phyloP scores from a whole-genome alignment of 306 rosid genomes.

The Erythrophleum fordii region DNA sequence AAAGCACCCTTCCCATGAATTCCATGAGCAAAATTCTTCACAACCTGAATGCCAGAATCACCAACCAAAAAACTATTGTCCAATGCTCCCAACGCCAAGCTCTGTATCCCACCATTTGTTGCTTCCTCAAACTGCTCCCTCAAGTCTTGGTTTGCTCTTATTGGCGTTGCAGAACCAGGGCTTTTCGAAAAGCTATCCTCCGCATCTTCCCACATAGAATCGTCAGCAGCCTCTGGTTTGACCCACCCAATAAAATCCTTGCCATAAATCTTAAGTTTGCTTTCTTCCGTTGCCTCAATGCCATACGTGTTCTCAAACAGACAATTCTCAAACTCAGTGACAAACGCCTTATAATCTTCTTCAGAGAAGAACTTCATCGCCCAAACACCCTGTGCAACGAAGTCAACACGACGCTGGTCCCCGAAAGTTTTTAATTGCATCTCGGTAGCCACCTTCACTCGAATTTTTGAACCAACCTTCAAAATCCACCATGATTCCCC shows the following conservation, averaged over 20 bases:
- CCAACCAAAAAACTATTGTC: slow-evolving; percentile 95
- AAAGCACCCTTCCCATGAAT: slow-evolving; percentile 93
- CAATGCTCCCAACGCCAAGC: slow-evolving; percentile 92
- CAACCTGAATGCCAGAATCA: slow-evolving; percentile 88
- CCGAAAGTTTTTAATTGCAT: slow-evolving; percentile 70
- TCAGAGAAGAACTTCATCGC: slow-evolving; percentile 79
- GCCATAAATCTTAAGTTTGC: slow-evolving; percentile 81
- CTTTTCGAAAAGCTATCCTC: slow-evolving; percentile 69
- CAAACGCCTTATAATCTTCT: slow-evolving; percentile 61
- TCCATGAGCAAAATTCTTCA: slow-evolving; percentile 83
- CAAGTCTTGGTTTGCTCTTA: slow-evolving; percentile 63
- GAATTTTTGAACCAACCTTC: slow-evolving; percentile 66
- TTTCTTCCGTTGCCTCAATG: slow-evolving; percentile 66
- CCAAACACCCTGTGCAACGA: slow-evolving; percentile 90
- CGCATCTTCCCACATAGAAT: slow-evolving; percentile 96
- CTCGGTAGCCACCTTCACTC: slow-evolving; percentile 60
- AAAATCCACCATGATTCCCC: slow-evolving; percentile 69
- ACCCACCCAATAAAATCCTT: slow-evolving; percentile 94
- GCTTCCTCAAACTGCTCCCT: slow-evolving; percentile 94
- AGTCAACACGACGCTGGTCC: slow-evolving; percentile 83
- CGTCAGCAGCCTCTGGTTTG: slow-evolving; percentile 85
- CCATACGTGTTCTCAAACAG: slow-evolving; percentile 83
- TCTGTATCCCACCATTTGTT: slow-evolving; percentile 82
- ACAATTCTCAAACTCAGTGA: slow-evolving; percentile 61
- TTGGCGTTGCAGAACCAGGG: slow-evolving; percentile 63